Evolutionary conservation across 2,329 filamentous ascomycete genomes (phyloP), one percentile per base, ranked within the genome.

Genomic region (Xylaria polymorpha): DNA sequence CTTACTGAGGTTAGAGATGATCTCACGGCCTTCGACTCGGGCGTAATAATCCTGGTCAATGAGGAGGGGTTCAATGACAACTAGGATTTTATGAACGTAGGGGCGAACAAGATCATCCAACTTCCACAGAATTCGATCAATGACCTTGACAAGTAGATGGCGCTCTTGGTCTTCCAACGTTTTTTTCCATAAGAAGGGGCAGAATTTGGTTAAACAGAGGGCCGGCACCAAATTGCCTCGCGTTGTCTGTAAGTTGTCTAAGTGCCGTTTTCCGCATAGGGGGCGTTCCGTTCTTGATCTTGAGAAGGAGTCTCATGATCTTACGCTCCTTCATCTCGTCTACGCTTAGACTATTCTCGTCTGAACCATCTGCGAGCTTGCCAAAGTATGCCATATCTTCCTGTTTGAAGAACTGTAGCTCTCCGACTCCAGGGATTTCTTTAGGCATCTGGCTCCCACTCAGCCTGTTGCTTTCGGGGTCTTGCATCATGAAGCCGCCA

Each of bases 41-140:
- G 97, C 96, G 80, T 99, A 99, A 83, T 99, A 99, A 82, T 99
- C 97, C 83, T 99, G 96, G 79, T 99, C 97, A 77, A 99, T 99
- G 73, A 99, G 92, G 59, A 99, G 86, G n/a, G 96, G 96, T 81
- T 99, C 97, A 76, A 99, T 99, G 78, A 99, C 96, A 62, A 99
- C 96, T 67, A 99, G 83, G 71, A 99, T 99, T 84, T 98, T 98
- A 85, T 99, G 97, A 18, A 97, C 95, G 73, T 95, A 99, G 25
- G 96, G 96, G 48, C 96, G 90, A 63, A 99, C 96, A 73, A 98
- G 87, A 76, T 99, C 96, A 79, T 98, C 96, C 29, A 99, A 89
- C 84, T 99, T 99, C 87, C 98, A 99, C 7, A 99, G 88, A 69
- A 99, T 94, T 82, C 96, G 92, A 80, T 99, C 97, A 77, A 99